Evolutionary conservation across 306 rosid species (phyloP).

Genomic region (Mimosa bimucronata): DNA sequence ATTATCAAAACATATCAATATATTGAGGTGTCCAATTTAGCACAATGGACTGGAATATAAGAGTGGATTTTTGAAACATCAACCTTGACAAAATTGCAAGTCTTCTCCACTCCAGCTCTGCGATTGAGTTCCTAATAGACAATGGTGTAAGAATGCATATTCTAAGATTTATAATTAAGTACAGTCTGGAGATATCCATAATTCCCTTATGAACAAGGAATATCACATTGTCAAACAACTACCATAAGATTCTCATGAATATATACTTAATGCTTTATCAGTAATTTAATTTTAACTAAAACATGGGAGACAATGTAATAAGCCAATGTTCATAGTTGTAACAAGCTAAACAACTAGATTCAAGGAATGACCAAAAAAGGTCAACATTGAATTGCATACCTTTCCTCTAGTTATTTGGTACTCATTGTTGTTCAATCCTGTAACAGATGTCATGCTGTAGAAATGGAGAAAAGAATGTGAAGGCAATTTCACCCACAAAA

Average conservation of each 20-base stretch:
- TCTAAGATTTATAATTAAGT: background rate
- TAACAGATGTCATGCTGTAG: conserved; percentile 59
- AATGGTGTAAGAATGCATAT: conserved; percentile 17
- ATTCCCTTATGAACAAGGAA: conserved; percentile 18
- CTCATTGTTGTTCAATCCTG: conserved; percentile 83
- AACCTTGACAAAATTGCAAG: conserved; percentile 77
- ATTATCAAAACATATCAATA: conserved; percentile 27
- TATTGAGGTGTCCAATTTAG: conserved; percentile 5
- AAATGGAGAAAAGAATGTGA: background rate
- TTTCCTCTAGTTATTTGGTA: conserved; percentile 79
- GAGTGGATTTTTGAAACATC: conserved; percentile 25
- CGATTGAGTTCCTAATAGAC: conserved; percentile 63
- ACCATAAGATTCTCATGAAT: background rate
- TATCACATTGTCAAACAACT: background rate
- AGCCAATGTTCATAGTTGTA: background rate
- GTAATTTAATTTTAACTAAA: background rate
- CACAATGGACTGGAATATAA: conserved; percentile 4
- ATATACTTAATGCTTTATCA: background rate
- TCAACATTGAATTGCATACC: conserved; percentile 43
- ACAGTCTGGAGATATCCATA: conserved; percentile 3
- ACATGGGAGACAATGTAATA: background rate
- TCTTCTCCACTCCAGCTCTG: conserved; percentile 55
- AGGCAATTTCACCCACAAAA: background rate
- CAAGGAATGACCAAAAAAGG: conserved; percentile 14
- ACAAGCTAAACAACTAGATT: background rate